Base-by-base conservation (phyloP, 352 stramenopile genomes). In the Globisporangium paddicum region DNA sequence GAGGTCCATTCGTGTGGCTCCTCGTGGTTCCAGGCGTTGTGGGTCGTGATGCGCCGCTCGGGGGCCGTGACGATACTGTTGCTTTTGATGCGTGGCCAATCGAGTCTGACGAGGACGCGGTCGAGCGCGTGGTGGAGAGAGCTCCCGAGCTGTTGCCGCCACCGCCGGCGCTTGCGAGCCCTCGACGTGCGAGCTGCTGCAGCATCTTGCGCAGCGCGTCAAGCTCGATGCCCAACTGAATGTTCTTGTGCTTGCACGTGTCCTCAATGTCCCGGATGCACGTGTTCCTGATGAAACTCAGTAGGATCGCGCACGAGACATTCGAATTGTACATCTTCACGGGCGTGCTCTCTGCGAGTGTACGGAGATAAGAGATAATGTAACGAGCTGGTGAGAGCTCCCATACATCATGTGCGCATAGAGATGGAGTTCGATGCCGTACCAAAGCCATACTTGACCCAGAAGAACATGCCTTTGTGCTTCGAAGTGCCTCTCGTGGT, bases 401-500 rank as follows among this genome's bases (percentile, higher is more conserved):
- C 4, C 4, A 50, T 21, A 30, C 13, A 42, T 30, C 45, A 46
- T 49, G n/a, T 19, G 21, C 18, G n/a, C 28, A 28, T 28, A 49
- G 19, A 21, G 5, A 32, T 4, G 7, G 48, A 13, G 28, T 30
- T 10, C n/a, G 54, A 3, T 5, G 3, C 59, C 79, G 35, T 63
- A 91, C 83, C 80, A 46, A 93, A 90, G 62, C 83, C 83, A 77
- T 90, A 90, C 66, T 89, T 90, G 55, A 89, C 73, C 75, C 74
- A 90, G 70, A 90, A 76, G 66, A 93, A 87, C 75, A 80, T 85
- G 53, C 16, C 32, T 60, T 26, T 26, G 30, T 9, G 25, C 35
- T 23, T 21, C 25, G 7, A 5, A 16, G 21, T 7, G 19, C 34
- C n/a, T 30, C 11, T 60, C 30, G 40, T 37, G 21, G 6, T 46